Percentiles rank a stretch among this genome's conserved stretches.
phyloP scores from a whole-genome alignment of 2,329 filamentous ascomycete genomes.

The Cladosporium cucumerinum region DNA sequence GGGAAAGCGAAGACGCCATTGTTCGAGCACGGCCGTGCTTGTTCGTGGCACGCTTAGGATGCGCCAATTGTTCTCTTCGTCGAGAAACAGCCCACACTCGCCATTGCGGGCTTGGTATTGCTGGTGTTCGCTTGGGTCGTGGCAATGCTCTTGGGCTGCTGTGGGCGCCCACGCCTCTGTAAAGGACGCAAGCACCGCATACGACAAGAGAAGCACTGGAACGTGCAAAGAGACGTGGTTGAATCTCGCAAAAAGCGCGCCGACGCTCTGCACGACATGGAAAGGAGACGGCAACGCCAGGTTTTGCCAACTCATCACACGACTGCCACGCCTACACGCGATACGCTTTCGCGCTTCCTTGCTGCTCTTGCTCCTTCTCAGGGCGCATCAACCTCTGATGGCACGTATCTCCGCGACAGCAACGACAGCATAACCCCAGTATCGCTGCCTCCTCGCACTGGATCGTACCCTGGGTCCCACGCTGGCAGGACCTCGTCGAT shows the following conservation, averaged over 20 bases:
- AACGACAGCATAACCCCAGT: not conserved
- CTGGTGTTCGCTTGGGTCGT: not conserved
- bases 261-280: not conserved
- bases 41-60: slow-evolving; percentile 32
- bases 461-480: not conserved
- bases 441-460: not conserved
- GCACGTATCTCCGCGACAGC: not conserved
- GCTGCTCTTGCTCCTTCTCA: not conserved
- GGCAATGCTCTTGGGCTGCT: not conserved
- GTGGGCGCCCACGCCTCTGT: not conserved
- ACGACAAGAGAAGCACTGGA: not conserved
- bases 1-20: slow-evolving; percentile 28
- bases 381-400: slow-evolving; percentile 21
- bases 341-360: not conserved
- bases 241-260: not conserved
- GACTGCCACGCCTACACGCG: not conserved
- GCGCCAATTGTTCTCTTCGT: slow-evolving; percentile 25
- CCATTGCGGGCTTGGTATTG: not conserved
- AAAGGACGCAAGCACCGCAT: not conserved
- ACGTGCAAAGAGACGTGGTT: not conserved
- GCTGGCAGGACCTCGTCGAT: not conserved
- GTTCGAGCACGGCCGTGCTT: slow-evolving; percentile 29
- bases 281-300: not conserved
- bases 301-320: not conserved
- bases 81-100: not conserved